A percentile compares a stretch with the other conserved stretches of the same genome.
Conservation (phyloP, 306 rosid species). For the Mimosa pudica region DNA sequence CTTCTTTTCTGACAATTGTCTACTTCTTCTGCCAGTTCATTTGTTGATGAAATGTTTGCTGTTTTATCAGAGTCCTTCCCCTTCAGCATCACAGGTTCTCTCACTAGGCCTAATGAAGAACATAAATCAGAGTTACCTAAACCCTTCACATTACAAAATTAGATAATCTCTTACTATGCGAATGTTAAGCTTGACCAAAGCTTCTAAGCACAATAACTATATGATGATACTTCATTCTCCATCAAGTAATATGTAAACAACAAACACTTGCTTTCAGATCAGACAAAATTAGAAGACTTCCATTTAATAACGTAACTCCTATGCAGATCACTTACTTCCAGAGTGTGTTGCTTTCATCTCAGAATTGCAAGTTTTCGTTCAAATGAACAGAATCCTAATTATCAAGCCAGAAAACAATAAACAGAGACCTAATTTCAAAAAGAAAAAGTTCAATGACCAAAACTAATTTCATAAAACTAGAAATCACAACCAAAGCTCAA, state of each 20-base stretch:
- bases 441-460: too few species aligned
- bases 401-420: too few species aligned
- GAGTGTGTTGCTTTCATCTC: slow-evolving; percentile 56
- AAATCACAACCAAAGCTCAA: too few species aligned
- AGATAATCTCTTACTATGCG: too few species aligned
- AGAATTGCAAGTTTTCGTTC: slow-evolving; percentile 91
- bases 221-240: not conserved
- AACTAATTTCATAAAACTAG: too few species aligned
- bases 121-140: slow-evolving; percentile 69
- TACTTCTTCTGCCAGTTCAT: slow-evolving; percentile 15
- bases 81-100: slow-evolving; percentile 31
- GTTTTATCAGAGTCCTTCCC: slow-evolving; percentile 33
- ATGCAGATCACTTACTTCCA: slow-evolving; percentile 58
- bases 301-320: not conserved
- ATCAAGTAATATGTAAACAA: not conserved
- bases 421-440: too few species aligned
- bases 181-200: not conserved
- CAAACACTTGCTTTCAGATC: not conserved
- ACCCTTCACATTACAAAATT: too few species aligned
- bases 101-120: slow-evolving; percentile 43
- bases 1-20: slow-evolving; percentile 33
- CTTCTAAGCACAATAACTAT: not conserved
- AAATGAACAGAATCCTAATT: too few species aligned
- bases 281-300: not conserved
- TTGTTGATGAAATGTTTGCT: slow-evolving; percentile 28